These are phyloP conservation scores for Hirsutella minnesotensis DNA, from an alignment of 2,329 filamentous ascomycete genomes.

Conservation along the genomic window DNA sequence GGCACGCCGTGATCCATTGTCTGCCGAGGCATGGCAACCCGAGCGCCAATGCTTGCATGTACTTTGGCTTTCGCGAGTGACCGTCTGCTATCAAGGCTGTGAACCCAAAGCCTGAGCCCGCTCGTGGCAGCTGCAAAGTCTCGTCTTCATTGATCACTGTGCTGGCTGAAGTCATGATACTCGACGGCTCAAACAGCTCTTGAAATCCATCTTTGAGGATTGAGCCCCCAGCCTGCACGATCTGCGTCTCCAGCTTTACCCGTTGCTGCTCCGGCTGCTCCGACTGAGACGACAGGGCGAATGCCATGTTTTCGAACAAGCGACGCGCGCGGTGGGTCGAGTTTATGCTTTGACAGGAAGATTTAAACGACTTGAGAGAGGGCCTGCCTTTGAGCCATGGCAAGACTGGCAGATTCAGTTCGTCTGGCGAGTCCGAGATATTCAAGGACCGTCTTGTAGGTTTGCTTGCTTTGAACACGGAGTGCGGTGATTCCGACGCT, in stretches of 20 bases:
- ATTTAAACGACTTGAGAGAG: constrained; percentile 14
- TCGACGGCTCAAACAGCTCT: constrained; percentile 53
- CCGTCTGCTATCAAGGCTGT: constrained; percentile 76
- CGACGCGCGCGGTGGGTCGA: constrained; percentile 13
- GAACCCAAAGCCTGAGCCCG: constrained; percentile 53
- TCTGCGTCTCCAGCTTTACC: constrained; percentile 42
- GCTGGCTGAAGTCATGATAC: constrained; percentile 21
- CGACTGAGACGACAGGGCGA: constrained; percentile 65
- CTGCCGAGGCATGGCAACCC: constrained; percentile 76
- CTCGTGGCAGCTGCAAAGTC: constrained; percentile 39
- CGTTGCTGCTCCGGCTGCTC: constrained; percentile 27
- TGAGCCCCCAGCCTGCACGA: constrained; percentile 58
- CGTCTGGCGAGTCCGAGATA: constrained; percentile 34
- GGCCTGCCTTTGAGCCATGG: constrained; percentile 24
- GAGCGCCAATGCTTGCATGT: constrained; percentile 86
- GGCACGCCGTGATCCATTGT: constrained; percentile 68
- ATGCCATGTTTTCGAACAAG: constrained; percentile 72
- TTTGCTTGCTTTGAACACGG: constrained; percentile 9
- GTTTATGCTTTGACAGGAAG: constrained; percentile 15
- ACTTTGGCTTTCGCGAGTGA: constrained; percentile 80
- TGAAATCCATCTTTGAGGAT: constrained; percentile 69
- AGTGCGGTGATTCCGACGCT: constrained; percentile 16
- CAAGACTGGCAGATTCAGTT: constrained; percentile 28
- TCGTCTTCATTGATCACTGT: constrained; percentile 17
- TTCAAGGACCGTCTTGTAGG: constrained; percentile 14